Evolutionary conservation across 2,329 filamentous ascomycete species (phyloP).

Genomic region (Cordyceps pruinosa): DNA sequence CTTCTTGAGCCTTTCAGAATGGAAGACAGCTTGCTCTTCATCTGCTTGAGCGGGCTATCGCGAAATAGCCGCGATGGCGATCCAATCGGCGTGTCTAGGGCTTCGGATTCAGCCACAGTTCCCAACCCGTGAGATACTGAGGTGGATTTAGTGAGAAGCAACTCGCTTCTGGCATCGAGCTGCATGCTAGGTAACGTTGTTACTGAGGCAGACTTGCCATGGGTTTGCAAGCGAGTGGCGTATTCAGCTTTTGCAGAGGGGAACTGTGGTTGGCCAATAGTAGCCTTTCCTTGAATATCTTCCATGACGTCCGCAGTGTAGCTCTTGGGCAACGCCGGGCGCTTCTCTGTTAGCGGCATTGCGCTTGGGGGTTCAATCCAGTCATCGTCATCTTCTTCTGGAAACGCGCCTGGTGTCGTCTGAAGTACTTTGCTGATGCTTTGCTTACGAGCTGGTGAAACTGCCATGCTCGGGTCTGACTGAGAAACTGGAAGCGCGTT

Average conservation of each 20-base stretch:
- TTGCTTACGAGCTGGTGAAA: slow-evolving; percentile 22
- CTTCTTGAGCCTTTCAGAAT: slow-evolving; percentile 83
- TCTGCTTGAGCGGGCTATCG: slow-evolving; percentile 81
- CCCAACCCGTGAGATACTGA: slow-evolving; percentile 47
- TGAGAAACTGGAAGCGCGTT: slow-evolving; percentile 22
- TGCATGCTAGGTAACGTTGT: slow-evolving; percentile 39
- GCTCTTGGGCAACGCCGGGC: slow-evolving; percentile 52
- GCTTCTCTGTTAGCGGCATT: slow-evolving; percentile 26
- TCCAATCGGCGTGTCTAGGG: slow-evolving; percentile 44
- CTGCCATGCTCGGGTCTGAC: slow-evolving; percentile 22
- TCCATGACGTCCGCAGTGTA: slow-evolving; percentile 57
- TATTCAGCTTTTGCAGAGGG: not conserved
- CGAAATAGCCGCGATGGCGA: slow-evolving; percentile 50
- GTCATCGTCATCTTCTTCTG: slow-evolving; percentile 53
- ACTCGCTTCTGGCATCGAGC: slow-evolving; percentile 16
- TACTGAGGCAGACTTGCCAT: slow-evolving; percentile 59
- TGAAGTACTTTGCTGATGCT: slow-evolving; percentile 22
- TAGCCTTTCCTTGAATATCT: slow-evolving; percentile 42
- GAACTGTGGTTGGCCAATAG: slow-evolving; percentile 38
- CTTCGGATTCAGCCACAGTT: slow-evolving; percentile 38
- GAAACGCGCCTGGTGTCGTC: slow-evolving; percentile 53
- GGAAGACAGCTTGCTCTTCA: slow-evolving; percentile 87
- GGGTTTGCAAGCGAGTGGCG: slow-evolving; percentile 13
- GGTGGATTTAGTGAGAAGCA: slow-evolving; percentile 49
- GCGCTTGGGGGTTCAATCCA: slow-evolving; percentile 52